These are phyloP conservation scores for Plasmodium berghei DNA, from an alignment of 169 alveolate genomes.

Conservation along the genomic window DNA sequence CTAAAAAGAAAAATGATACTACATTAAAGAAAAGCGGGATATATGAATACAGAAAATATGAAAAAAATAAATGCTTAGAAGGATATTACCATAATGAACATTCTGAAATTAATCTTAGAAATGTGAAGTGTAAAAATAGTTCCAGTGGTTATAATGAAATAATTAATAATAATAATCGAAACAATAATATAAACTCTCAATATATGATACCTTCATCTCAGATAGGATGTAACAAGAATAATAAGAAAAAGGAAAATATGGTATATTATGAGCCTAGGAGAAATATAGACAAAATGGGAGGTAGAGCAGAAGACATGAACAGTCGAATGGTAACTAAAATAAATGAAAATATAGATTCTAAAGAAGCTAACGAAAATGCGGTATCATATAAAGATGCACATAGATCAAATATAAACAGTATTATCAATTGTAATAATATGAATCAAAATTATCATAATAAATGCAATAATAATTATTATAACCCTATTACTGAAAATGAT, in stretches of 20 bases:
- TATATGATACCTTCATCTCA: background rate
- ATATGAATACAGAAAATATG: conserved; percentile 11
- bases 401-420: conserved; percentile 3
- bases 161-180: conserved; percentile 1
- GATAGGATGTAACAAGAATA: background rate
- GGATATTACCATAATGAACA: conserved; percentile 27
- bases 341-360: background rate
- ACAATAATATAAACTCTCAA: background rate
- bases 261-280: background rate
- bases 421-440: background rate
- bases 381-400: conserved; percentile 15
- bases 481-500: background rate
- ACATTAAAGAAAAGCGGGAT: conserved; percentile 10
- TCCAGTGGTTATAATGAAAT: conserved; percentile 24
- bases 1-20: conserved; percentile 33
- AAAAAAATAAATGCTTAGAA: conserved; percentile 17
- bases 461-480: background rate
- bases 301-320: background rate
- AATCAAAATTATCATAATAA: background rate
- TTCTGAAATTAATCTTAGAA: conserved; percentile 26
- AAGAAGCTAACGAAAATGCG: conserved; percentile 15
- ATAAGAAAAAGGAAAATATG: background rate
- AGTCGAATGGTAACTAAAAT: background rate
- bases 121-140: conserved; percentile 42
- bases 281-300: background rate